phyloP scores from a whole-genome alignment of 2,329 filamentous ascomycete species.

The Fusarium setosum region DNA sequence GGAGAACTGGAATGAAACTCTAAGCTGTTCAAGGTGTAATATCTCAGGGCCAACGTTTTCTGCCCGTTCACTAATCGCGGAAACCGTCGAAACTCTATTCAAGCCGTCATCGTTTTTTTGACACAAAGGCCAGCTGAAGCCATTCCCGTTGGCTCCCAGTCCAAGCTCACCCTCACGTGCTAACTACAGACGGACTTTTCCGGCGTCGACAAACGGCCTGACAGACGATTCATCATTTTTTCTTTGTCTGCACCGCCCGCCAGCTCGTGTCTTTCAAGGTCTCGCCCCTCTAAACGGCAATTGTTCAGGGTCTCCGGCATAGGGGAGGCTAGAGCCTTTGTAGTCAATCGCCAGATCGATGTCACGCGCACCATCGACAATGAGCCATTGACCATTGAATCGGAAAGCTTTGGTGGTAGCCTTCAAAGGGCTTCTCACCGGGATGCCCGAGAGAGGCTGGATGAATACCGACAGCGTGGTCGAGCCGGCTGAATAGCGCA shows the following conservation, averaged over 20 bases:
- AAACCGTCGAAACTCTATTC: neutral
- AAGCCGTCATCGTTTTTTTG: neutral
- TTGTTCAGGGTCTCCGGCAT: no score
- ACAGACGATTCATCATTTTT: no score
- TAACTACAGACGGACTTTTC: neutral
- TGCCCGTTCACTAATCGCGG: neutral
- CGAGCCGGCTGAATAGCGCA: neutral
- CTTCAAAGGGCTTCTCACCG: no score
- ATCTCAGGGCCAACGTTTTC: no score
- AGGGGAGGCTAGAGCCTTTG: neutral
- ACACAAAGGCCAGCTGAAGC: slow-evolving; percentile 10
- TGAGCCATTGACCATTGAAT: neutral
- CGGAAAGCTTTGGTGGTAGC: neutral
- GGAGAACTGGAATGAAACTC: neutral
- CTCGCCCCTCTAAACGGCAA: no score
- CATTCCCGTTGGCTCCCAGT: slow-evolving; percentile 18
- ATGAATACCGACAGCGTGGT: neutral
- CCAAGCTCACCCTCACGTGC: neutral
- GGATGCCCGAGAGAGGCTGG: neutral
- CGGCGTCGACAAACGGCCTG: neutral
- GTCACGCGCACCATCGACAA: neutral
- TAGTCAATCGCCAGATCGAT: neutral
- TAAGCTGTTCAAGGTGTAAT: neutral
- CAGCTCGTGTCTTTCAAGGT: no score
- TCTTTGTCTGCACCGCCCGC: no score